Base-by-base conservation (phyloP, 768 basidiomycete species). In the Suillus luteus region DNA sequence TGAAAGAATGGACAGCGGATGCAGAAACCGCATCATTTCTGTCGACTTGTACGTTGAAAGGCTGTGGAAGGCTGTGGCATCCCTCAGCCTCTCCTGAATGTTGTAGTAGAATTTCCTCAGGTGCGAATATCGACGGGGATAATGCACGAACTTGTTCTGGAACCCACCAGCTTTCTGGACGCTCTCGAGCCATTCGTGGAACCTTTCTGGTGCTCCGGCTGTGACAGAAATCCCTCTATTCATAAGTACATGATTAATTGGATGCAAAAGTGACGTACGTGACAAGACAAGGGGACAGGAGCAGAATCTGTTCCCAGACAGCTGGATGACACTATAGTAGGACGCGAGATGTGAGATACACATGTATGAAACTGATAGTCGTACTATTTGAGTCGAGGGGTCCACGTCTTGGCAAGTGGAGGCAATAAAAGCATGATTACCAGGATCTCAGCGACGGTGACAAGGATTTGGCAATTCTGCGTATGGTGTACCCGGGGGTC, bases 251-350 rank as follows among this genome's bases (percentile, higher is more conserved):
- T 14, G 44, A 6, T 15, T n/a, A 62, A 3, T 43, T 2, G 19
- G 19, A 57, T 48, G 31, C 2, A n/a, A 41, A 65, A 31, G 57
- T 19, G 52, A 76, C 84, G 44, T 44, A 89, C 88, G 91, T 90
- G 65, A 91, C 80, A 1, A 89, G 89, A 66, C 88, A 89, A 24
- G 88, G 87, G 11, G 88, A 84, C 15, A 91, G 75, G 6, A 91
- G 73, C 9, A 91, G 77, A n/a, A 90, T 86, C 68, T 90, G 86
- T 68, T 91, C 89, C 89, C 89, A 91, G 2, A 89, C 84, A 0
- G 85, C 78, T 2, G 75, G 54, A 91, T 83, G 63, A 91, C 87
- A n/a, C 87, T 89, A 62, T 12, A 48, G 31, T 37, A n/a, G 63
- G 31, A 43, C 3, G 27, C 68, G 35, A 68, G 37, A 46, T 43